phyloP scores from a whole-genome alignment of 2,329 filamentous ascomycete species.

The Bipolaris oryzae region DNA sequence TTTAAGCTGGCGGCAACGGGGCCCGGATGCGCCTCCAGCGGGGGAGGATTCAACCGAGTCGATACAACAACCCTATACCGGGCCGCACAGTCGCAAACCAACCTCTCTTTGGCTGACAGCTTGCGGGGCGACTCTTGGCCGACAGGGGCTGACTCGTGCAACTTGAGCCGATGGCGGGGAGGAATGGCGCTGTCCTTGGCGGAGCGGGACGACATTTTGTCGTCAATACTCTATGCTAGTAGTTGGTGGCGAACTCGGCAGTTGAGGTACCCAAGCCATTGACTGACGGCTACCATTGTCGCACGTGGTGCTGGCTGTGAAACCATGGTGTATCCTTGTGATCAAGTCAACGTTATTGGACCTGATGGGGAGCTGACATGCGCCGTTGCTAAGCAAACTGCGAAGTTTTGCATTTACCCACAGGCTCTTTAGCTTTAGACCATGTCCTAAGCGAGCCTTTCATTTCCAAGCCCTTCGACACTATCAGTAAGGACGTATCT shows the following conservation, averaged over 20 bases:
- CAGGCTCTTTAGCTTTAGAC: conserved; percentile 14
- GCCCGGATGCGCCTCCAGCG: conserved; percentile 19
- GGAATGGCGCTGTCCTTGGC: conserved; percentile 29
- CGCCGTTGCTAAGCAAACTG: neutral
- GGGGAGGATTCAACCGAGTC: conserved; percentile 33
- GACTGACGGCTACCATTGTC: neutral
- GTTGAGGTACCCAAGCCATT: conserved; percentile 6
- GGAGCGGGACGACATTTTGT: conserved; percentile 15
- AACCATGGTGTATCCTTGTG: neutral
- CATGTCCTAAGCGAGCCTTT: conserved; percentile 2
- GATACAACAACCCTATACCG: conserved; percentile 24
- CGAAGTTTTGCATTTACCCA: conserved; percentile 12
- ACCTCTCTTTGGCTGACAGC: conserved; percentile 22
- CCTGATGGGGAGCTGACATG: neutral
- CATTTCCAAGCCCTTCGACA: conserved; percentile 4
- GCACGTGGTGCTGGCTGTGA: neutral
- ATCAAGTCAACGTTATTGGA: neutral
- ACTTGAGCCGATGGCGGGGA: conserved; percentile 25
- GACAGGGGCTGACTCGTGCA: conserved; percentile 29
- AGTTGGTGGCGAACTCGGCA: conserved; percentile 17
- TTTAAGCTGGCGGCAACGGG: conserved; percentile 27
- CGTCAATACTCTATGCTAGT: conserved; percentile 5
- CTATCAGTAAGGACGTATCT: too few relatives aligned
- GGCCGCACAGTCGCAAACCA: conserved; percentile 25
- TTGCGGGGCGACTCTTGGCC: conserved; percentile 44